Percentiles rank a stretch among this genome's conserved stretches.
phyloP scores from a whole-genome alignment of 2,329 filamentous ascomycete genomes.

The Alternaria metachromatica region DNA sequence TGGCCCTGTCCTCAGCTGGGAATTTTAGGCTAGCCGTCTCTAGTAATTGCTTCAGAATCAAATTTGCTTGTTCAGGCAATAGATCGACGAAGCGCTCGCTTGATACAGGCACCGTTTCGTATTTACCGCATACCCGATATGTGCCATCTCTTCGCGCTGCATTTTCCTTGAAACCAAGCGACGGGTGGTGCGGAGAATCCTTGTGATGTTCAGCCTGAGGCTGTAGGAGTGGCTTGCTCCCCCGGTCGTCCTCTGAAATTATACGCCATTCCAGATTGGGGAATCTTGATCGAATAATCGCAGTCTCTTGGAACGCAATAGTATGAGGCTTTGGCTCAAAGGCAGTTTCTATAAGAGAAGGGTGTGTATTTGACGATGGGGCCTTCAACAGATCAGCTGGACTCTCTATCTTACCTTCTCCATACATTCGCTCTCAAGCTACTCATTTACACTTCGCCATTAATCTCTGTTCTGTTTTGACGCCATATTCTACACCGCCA shows the following conservation, averaged over 20 bases:
- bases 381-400: neutral
- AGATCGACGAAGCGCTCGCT: neutral
- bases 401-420: neutral
- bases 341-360: neutral
- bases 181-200: neutral
- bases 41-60: conserved; percentile 7
- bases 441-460: neutral
- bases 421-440: neutral
- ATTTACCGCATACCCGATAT: neutral
- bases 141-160: neutral
- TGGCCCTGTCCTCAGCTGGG: neutral
- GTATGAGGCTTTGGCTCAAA: neutral
- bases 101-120: conserved; percentile 8
- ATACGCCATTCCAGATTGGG: neutral
- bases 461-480: neutral
- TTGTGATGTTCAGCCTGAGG: neutral
- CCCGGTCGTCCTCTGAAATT: neutral
- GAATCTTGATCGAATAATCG: conserved; percentile 23
- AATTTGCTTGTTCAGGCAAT: neutral
- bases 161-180: neutral
- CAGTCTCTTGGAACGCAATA: neutral
- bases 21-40: neutral
- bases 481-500: neutral
- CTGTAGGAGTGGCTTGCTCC: neutral
- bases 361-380: neutral